Conservation (phyloP, 164 flowering plant species). For the Dillenia turbinata region DNA sequence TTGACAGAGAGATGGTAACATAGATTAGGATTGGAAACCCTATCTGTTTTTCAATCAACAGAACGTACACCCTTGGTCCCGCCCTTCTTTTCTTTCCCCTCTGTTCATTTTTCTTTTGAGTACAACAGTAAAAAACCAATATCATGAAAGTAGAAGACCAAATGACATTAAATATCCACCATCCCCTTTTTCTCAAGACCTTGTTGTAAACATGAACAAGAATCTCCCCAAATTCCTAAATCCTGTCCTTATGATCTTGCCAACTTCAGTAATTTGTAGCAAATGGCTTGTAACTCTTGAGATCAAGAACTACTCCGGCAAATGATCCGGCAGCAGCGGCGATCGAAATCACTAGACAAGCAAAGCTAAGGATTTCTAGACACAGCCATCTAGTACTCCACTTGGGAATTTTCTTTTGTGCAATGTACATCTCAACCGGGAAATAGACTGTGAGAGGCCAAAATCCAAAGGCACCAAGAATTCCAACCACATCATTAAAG, state of each 20-base stretch:
- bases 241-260: neutral
- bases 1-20: too few relatives aligned
- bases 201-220: constrained; percentile 11
- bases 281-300: constrained; percentile 47
- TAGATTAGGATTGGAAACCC: too few relatives aligned
- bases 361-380: constrained; percentile 48
- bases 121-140: too few relatives aligned
- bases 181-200: too few relatives aligned
- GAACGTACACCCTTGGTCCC: too few relatives aligned
- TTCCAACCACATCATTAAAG: constrained; percentile 64
- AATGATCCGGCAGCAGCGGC: constrained; percentile 69
- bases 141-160: too few relatives aligned
- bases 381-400: constrained; percentile 61
- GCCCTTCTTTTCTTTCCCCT: too few relatives aligned
- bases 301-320: constrained; percentile 48
- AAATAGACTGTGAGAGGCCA: constrained; percentile 76
- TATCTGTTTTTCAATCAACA: too few relatives aligned
- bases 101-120: too few relatives aligned
- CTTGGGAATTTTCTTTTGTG: constrained; percentile 47
- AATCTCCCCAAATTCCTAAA: neutral
- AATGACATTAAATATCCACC: too few relatives aligned
- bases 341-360: constrained; percentile 50
- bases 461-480: constrained; percentile 68
- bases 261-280: constrained; percentile 18
- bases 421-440: constrained; percentile 77